phyloP scores from a whole-genome alignment of 164 flowering plant genomes.

The Umbellularia californica region DNA sequence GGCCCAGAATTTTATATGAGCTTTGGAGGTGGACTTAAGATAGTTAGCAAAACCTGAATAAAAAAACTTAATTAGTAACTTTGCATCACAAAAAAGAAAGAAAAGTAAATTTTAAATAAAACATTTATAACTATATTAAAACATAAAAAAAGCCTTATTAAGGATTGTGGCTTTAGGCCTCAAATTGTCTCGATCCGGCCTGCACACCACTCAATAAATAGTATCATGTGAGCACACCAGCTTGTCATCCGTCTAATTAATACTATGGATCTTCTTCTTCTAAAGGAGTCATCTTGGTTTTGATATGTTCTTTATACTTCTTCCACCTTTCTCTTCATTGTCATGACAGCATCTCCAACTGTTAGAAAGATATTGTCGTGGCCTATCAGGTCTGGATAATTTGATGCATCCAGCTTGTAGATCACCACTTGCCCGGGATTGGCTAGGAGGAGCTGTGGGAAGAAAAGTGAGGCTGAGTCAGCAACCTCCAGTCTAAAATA shows the following conservation, averaged over 20 bases:
- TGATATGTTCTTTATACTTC: not conserved
- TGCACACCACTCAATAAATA: not conserved
- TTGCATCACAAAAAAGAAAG: too few species aligned
- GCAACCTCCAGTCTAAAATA: not conserved
- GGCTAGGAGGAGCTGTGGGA: slow-evolving; percentile 64
- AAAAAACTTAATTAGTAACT: too few species aligned
- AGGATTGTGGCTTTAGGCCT: too few species aligned
- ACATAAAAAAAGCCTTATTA: too few species aligned
- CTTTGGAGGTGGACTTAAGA: too few species aligned
- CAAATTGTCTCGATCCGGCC: too few species aligned
- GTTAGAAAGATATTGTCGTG: slow-evolving; percentile 75
- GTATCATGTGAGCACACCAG: not conserved
- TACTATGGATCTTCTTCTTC: not conserved
- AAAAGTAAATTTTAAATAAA: too few species aligned
- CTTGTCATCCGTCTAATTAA: not conserved
- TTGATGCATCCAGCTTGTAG: slow-evolving; percentile 76
- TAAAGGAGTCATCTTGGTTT: not conserved
- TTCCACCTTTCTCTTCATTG: slow-evolving; percentile 29
- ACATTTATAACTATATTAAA: not conserved
- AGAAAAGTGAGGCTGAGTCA: slow-evolving; percentile 9
- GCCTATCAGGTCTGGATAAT: slow-evolving; percentile 46
- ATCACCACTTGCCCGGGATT: slow-evolving; percentile 85
- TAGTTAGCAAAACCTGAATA: too few species aligned
- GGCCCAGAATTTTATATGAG: too few species aligned
- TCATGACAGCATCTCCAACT: slow-evolving; percentile 72